phyloP scores from a whole-genome alignment of 2,329 filamentous ascomycete species.

The Colletotrichum euphorbiae region DNA sequence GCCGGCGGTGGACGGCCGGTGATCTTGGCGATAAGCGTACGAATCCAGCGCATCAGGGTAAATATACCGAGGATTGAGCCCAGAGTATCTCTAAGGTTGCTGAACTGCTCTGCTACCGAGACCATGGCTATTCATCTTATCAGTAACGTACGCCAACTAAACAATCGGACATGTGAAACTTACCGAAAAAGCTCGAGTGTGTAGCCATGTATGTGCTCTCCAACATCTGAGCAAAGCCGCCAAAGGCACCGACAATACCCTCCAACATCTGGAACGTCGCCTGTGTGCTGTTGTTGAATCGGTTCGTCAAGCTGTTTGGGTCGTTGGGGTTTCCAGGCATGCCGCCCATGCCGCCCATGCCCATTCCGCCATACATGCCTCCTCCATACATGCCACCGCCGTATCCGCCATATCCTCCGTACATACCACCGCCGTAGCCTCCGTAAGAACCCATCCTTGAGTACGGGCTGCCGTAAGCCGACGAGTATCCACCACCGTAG shows the following conservation, averaged over 20 bases:
- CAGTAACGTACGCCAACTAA: slow-evolving; percentile 7
- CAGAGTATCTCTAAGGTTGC: slow-evolving; percentile 90
- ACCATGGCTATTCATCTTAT: slow-evolving; percentile 80
- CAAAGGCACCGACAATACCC: slow-evolving; percentile 95
- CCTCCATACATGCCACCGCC: slow-evolving; percentile 47
- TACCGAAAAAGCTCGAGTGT: slow-evolving; percentile 98
- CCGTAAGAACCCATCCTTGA: slow-evolving; percentile 64
- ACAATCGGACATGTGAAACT: slow-evolving; percentile 47
- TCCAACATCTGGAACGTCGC: slow-evolving; percentile 99
- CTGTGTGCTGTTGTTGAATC: slow-evolving; percentile 93
- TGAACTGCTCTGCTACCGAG: slow-evolving; percentile 96
- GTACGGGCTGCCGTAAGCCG: slow-evolving; percentile 48
- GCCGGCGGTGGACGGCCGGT: slow-evolving; percentile 92
- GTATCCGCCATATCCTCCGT: slow-evolving; percentile 58
- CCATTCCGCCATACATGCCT: slow-evolving; percentile 48
- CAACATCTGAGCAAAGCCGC: slow-evolving; percentile 98
- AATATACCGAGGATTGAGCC: slow-evolving; percentile 96
- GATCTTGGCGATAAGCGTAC: slow-evolving; percentile 89
- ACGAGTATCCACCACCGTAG: slow-evolving; percentile 53
- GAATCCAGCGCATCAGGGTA: slow-evolving; percentile 93
- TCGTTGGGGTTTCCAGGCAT: slow-evolving; percentile 77
- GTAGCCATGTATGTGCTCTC: slow-evolving; percentile 99
- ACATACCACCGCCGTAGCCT: slow-evolving; percentile 54
- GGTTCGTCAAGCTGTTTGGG: slow-evolving; percentile 92
- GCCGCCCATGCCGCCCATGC: slow-evolving; percentile 54